Base-by-base conservation (phyloP, 2,329 filamentous ascomycete genomes). In the Pseudopithomyces maydicus region DNA sequence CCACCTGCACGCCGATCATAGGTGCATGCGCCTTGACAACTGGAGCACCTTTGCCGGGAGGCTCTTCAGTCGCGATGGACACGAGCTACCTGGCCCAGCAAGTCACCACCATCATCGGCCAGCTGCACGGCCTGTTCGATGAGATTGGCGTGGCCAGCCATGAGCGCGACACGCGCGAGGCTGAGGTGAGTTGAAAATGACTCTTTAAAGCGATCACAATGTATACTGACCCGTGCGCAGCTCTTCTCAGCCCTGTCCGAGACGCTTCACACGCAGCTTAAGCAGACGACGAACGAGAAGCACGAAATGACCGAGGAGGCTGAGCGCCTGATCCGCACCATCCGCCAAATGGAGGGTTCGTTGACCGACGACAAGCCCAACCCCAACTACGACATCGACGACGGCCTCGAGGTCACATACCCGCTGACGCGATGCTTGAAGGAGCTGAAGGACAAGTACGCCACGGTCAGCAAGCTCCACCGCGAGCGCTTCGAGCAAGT, bases 141-240 rank as follows among this genome's bases (percentile, higher is more conserved):
- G 94, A 99, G 74, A 99, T 99, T 71, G 95, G 95, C 57, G 90
- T 99, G n/a, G 87, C 94, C 26, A 87, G 82, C 71, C 92, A 97
- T 87, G 95, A 98, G 77, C 90, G 95, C 71, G 92, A 98, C 74
- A 84, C 86, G 48, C 85, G 95, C 70, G 94, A 98, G 75, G 86
- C 91, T 74, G 92, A 97, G 87, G 93, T 96, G 81, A 72, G 84
- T 49, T 57, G 57, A 52, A 20, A 39, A 22, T 20, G n/a, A 6
- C 20, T 8, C 42, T 29, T 33, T 29, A 15, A 15, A 39, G 6
- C 14, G 14, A 29, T 12, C 26, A 19, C 7, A 17, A 17, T 15
- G 3, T 48, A 43, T 55, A 54, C 62, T 69, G 58, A 69, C 55
- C 12, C 17, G 33, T 3, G 32, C 35, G 35, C 65, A 97, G 92